A percentile compares a stretch with the other conserved stretches of the same genome.
These are phyloP conservation scores for Geoglossum cookeanum DNA, from an alignment of 2,329 filamentous ascomycete species.

Conservation along the genomic window DNA sequence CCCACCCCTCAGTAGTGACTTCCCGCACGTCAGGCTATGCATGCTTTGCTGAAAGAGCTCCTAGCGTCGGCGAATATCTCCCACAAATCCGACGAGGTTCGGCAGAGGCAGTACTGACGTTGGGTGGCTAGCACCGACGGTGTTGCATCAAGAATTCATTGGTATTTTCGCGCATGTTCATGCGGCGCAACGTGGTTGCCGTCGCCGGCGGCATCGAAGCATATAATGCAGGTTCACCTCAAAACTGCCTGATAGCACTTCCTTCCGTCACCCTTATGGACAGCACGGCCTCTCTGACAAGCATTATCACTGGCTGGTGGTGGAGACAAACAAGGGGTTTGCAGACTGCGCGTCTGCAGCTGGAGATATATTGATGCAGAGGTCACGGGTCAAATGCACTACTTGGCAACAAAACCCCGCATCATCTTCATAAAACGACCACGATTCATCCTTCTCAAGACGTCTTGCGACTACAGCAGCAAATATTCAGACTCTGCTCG, in stretches of 20 bases:
- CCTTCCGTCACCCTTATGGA: background rate
- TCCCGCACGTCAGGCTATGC: background rate
- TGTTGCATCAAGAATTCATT: background rate
- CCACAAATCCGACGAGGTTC: background rate
- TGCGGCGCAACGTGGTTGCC: background rate
- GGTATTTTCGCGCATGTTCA: background rate
- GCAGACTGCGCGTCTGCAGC: background rate
- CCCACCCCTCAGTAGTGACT: background rate
- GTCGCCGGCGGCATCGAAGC: background rate
- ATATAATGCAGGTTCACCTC: background rate
- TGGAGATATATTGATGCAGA: background rate
- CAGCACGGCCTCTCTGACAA: background rate
- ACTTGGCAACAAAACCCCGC: slow-evolving; percentile 3
- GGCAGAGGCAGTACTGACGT: background rate
- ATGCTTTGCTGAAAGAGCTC: background rate
- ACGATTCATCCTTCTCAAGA: background rate
- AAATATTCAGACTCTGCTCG: background rate
- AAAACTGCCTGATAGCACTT: background rate
- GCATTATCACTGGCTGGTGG: background rate
- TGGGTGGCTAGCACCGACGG: background rate
- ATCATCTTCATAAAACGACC: background rate
- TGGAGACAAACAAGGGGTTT: background rate
- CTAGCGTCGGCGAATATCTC: background rate
- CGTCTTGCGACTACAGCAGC: background rate
- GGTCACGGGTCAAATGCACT: background rate